A percentile compares a stretch with the other conserved stretches of the same genome.
Evolutionary conservation across 371 early-diverging fungal species (phyloP).

Genomic region (Saksenaea oblongispora): DNA sequence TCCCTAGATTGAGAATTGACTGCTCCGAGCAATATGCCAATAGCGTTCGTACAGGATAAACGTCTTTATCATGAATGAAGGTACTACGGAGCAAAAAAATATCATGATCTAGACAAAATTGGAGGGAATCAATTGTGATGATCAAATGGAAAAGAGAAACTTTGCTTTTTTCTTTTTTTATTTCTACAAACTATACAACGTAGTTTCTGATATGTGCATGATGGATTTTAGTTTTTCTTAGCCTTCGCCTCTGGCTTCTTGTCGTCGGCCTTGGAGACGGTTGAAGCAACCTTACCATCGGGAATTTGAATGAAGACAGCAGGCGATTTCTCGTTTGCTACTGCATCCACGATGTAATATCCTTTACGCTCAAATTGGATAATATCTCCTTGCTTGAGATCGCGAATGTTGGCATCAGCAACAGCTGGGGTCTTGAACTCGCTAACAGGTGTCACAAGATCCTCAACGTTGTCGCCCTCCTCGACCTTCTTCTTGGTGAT

Average conservation of each 20-base stretch:
- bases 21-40: no score
- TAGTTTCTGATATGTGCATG: neutral
- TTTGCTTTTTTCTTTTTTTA: neutral
- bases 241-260: conserved; percentile 9
- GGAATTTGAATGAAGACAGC: conserved; percentile 87
- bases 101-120: no score
- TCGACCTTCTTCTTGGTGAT: conserved; percentile 98
- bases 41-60: no score
- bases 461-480: conserved; percentile 87
- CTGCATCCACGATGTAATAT: conserved; percentile 90
- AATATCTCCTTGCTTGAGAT: conserved; percentile 74
- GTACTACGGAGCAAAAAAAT: no score
- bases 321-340: conserved; percentile 53
- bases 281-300: conserved; percentile 87
- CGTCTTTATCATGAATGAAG: no score
- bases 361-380: conserved; percentile 99
- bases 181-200: neutral
- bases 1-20: no score
- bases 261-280: conserved; percentile 73
- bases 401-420: conserved; percentile 73
- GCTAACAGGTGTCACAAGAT: conserved; percentile 87
- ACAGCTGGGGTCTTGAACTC: conserved; percentile 74
- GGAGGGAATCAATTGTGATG: no score
- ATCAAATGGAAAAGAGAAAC: neutral
- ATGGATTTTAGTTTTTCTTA: conserved; percentile 6